phyloP scores from a whole-genome alignment of 2,329 filamentous ascomycete species.

The Phaeosphaeria sp. region DNA sequence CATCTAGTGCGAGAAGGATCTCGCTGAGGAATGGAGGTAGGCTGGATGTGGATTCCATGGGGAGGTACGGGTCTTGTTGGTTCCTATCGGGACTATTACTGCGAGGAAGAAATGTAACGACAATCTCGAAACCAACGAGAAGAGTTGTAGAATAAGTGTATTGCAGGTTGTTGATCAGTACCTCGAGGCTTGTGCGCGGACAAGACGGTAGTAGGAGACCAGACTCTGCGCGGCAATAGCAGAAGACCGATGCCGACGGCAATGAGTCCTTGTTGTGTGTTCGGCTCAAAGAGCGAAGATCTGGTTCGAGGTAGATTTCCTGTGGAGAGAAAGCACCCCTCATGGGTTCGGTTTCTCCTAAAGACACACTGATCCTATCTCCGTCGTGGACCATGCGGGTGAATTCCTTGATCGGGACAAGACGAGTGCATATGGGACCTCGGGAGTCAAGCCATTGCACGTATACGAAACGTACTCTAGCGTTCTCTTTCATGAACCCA shows the following conservation, averaged over 20 bases:
- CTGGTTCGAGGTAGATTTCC: constrained; percentile 71
- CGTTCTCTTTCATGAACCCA: constrained; percentile 58
- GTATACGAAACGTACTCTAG: constrained; percentile 69
- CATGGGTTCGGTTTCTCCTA: constrained; percentile 65
- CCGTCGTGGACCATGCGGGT: constrained; percentile 43
- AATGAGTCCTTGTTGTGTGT: constrained; percentile 56
- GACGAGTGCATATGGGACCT: constrained; percentile 69
- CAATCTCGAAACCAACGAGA: constrained; percentile 80
- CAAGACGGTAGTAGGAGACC: constrained; percentile 64
- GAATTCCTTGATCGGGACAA: constrained; percentile 66
- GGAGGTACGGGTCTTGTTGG: constrained; percentile 39
- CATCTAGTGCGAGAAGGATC: constrained; percentile 66
- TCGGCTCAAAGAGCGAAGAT: constrained; percentile 66
- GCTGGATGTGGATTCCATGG: constrained; percentile 69
- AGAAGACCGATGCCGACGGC: constrained; percentile 69
- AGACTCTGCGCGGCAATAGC: constrained; percentile 67
- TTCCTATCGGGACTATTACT: constrained; percentile 23
- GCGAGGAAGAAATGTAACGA: constrained; percentile 73
- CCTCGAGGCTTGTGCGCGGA: constrained; percentile 59
- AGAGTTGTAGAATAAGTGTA: constrained; percentile 63
- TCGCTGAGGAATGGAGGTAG: constrained; percentile 70
- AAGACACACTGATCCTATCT: constrained; percentile 64
- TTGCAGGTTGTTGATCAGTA: constrained; percentile 60
- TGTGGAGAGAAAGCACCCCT: constrained; percentile 54
- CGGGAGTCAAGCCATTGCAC: constrained; percentile 82